Evolutionary conservation across 768 basidiomycete genomes (phyloP).

Genomic region (Lactarius psammicola): DNA sequence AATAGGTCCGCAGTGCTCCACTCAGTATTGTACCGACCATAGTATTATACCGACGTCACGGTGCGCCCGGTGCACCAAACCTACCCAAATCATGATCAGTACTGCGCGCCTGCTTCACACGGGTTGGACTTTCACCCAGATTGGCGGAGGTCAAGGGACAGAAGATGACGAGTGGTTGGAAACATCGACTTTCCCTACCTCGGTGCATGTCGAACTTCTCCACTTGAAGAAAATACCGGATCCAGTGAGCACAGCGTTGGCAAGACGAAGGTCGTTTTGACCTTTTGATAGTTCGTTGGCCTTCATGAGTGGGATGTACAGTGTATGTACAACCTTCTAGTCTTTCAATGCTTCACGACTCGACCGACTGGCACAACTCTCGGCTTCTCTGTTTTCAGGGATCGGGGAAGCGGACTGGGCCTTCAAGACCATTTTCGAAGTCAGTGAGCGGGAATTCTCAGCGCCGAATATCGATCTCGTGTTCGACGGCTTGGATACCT

Average conservation of each 20-base stretch:
- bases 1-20: background rate
- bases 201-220: conserved; percentile 83
- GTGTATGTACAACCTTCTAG: conserved; percentile 48
- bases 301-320: conserved; percentile 89
- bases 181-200: conserved; percentile 71
- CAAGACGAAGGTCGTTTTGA: conserved; percentile 15
- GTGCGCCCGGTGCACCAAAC: background rate
- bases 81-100: conserved; percentile 30
- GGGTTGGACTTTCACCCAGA: conserved; percentile 68
- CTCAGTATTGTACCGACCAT: conserved; percentile 3
- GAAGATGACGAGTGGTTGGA: conserved; percentile 59
- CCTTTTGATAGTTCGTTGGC: conserved; percentile 56
- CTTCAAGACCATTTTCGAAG: conserved; percentile 66
- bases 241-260: conserved; percentile 51
- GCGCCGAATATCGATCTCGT: conserved; percentile 64
- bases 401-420: conserved; percentile 84
- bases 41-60: conserved; percentile 8
- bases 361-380: background rate
- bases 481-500: conserved; percentile 92
- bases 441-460: conserved; percentile 47
- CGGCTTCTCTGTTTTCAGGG: conserved; percentile 49
- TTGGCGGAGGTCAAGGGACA: conserved; percentile 58
- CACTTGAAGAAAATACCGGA: conserved; percentile 74
- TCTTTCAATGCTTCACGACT: background rate
- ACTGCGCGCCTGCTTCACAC: conserved; percentile 36